phyloP scores from a whole-genome alignment of 148 eudicot species.

The Bassia scoparia region DNA sequence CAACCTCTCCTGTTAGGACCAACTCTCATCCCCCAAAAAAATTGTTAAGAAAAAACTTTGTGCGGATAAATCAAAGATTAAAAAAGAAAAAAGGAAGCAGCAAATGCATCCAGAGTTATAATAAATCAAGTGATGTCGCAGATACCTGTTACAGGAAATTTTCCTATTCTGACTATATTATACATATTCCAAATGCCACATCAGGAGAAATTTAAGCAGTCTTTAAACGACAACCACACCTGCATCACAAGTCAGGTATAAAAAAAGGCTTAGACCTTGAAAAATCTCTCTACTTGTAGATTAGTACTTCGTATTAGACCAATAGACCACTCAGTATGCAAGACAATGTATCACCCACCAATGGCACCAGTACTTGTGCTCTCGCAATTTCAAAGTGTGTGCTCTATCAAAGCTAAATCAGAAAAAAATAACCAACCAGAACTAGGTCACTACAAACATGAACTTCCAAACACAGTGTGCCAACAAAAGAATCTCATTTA shows the following conservation, averaged over 20 bases:
- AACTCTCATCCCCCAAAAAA: not conserved
- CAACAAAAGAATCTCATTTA: not conserved
- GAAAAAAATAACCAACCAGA: not conserved
- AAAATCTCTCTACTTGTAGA: not conserved
- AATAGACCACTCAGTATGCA: not conserved
- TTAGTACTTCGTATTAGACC: not conserved
- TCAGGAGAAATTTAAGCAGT: constrained; percentile 37
- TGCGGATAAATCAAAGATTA: not conserved
- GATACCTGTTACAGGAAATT: constrained; percentile 43
- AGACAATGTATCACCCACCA: not conserved
- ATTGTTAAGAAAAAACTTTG: too few relatives aligned
- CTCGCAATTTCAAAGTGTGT: not conserved
- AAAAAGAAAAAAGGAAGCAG: not conserved
- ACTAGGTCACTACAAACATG: not conserved
- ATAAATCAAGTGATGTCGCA: not conserved
- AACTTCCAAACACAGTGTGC: not conserved
- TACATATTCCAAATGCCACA: constrained; percentile 44
- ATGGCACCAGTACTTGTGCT: not conserved
- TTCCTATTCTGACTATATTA: constrained; percentile 37
- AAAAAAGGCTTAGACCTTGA: constrained; percentile 8
- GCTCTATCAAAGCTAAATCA: not conserved
- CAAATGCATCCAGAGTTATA: not conserved
- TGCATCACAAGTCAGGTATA: constrained; percentile 26
- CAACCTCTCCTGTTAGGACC: not conserved
- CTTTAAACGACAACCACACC: constrained; percentile 44